Evolutionary conservation across 2,329 filamentous ascomycete species (phyloP).

Genomic region (Dothistroma septosporum): DNA sequence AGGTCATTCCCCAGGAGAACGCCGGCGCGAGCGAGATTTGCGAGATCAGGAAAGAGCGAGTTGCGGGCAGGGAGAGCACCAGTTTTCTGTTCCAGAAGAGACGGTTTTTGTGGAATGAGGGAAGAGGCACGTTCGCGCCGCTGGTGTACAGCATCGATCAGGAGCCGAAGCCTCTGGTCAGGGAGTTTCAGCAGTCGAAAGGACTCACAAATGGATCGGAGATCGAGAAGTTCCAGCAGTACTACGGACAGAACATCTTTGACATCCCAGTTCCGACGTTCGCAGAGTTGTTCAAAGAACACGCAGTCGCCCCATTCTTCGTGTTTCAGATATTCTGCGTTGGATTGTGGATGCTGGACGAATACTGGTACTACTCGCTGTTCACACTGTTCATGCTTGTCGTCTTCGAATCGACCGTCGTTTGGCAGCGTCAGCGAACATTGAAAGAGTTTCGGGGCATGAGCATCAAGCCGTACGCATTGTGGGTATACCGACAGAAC

Average conservation of each 20-base stretch:
- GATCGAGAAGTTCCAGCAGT: conserved; percentile 73
- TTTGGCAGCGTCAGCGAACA: conserved; percentile 97
- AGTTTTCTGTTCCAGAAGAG: conserved; percentile 99
- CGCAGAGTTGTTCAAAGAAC: conserved; percentile 92
- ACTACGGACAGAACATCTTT: conserved; percentile 95
- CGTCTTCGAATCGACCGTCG: conserved; percentile 94
- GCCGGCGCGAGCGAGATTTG: conserved; percentile 88
- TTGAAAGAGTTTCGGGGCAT: conserved; percentile 95
- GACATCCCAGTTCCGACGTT: conserved; percentile 97
- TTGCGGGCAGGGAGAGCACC: conserved; percentile 67
- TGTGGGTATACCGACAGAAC: conserved; percentile 82
- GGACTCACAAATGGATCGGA: conserved; percentile 73
- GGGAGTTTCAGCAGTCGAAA: conserved; percentile 71
- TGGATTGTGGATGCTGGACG: conserved; percentile 95
- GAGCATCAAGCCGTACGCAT: conserved; percentile 97
- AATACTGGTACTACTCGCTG: conserved; percentile 99
- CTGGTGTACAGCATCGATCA: conserved; percentile 78
- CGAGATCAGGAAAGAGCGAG: conserved; percentile 70
- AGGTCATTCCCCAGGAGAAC: conserved; percentile 85
- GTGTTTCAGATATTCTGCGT: conserved; percentile 99
- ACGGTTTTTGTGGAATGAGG: conserved; percentile 78
- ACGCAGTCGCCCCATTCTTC: conserved; percentile 97
- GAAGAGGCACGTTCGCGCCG: conserved; percentile 71
- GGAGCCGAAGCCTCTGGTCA: conserved; percentile 76
- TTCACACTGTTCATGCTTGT: conserved; percentile 99